Conservation (phyloP, 2,329 filamentous ascomycete genomes). For the Biscogniauxia sp. region DNA sequence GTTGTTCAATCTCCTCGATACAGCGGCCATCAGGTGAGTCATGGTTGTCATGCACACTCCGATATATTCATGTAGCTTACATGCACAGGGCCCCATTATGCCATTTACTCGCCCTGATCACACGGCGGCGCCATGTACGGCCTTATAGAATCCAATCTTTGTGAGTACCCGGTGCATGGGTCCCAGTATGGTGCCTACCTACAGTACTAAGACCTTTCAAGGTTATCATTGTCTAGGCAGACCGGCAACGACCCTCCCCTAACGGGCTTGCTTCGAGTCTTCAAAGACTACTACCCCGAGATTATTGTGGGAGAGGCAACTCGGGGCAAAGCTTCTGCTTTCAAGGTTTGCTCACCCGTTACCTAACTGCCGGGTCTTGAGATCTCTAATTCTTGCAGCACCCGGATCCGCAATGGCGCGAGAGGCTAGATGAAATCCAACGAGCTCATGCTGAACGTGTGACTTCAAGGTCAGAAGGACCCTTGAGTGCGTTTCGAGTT, state of each 20-base stretch:
- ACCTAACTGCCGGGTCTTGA: neutral
- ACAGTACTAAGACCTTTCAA: constrained; percentile 31
- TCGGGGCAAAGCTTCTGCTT: constrained; percentile 58
- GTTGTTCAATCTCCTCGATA: constrained; percentile 79
- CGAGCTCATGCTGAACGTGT: constrained; percentile 51
- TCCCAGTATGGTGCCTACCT: neutral
- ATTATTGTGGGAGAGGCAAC: constrained; percentile 73
- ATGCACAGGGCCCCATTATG: constrained; percentile 57
- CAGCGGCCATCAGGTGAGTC: constrained; percentile 66
- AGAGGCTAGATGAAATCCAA: constrained; percentile 66
- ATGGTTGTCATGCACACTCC: neutral
- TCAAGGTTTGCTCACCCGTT: constrained; percentile 45
- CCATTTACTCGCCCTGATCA: constrained; percentile 76
- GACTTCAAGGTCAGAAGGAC: constrained; percentile 38
- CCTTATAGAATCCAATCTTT: constrained; percentile 79
- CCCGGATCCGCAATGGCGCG: constrained; percentile 74
- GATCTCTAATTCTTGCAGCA: constrained; percentile 47
- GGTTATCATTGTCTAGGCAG: constrained; percentile 56
- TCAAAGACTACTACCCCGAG: constrained; percentile 88
- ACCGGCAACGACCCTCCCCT: constrained; percentile 72
- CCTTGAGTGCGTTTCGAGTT: constrained; percentile 61
- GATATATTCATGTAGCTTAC: constrained; percentile 23
- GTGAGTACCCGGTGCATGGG: constrained; percentile 39
- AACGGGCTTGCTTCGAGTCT: constrained; percentile 73
- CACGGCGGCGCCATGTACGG: constrained; percentile 76